Evolutionary conservation across 1,139 yeast genomes (phyloP), one percentile per base, ranked within the genome.

Genomic region (Debaryomycetaceae sp.): DNA sequence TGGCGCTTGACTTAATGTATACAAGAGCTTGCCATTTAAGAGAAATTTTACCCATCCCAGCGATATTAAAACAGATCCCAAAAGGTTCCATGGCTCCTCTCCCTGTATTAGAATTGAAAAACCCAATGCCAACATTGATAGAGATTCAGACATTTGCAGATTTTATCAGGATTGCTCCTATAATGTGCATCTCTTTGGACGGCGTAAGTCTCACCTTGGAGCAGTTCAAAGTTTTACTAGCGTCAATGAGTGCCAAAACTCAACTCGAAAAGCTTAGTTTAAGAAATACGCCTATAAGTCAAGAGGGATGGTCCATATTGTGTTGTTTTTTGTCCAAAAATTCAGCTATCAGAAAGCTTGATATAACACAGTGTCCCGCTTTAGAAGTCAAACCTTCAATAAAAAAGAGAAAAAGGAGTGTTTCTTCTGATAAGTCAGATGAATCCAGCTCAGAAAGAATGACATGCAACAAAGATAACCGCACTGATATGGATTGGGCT

Each of bases 401-500:
- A 53, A 58, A 56, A 45, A 65, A 57, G 44, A 67, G 61, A 47
- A 56, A 56, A 42, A 40, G 42, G 11, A 22, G 26, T 11, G 11
- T 8, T 18, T 33, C 50, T 4, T 44, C 42, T 13, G 56, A 50
- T 50, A 5, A 55, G 52, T 34, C 53, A 13, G 58, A 56, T 32
- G 70, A 63, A 16, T 65, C 60, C 9, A 61, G 53, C 5, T 47
- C 70, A 6, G 55, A 45, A 2, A 65, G 89, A 52, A 85, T 84
- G 94, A 55, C 56, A 15, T 73, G 82, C 48, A 79, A 80, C 49
- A 57, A 62, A 42, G 76, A 76, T 14, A 75, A 81, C 44, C 66
- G 94, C 50, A 70, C 81, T 6, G 91, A 83, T 44, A 80, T 81
- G 83, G 86, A 85, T 53, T 85, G 94, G 94, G 68, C 82, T 17